phyloP scores from a whole-genome alignment of 495 filamentous ascomycete species.

The Neurospora terricola region DNA sequence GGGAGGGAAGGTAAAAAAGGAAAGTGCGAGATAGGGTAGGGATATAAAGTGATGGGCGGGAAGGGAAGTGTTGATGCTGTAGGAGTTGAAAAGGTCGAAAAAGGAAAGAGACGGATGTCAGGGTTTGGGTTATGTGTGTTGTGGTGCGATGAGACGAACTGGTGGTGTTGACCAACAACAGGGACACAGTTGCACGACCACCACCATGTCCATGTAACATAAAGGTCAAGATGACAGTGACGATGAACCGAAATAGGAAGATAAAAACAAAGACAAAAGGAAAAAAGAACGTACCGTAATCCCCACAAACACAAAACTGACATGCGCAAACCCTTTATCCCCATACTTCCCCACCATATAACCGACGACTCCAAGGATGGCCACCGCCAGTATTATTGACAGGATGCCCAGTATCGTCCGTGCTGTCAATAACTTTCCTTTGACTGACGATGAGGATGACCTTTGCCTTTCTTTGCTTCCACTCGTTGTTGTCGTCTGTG shows the following conservation, averaged over 20 bases:
- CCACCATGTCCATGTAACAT: not conserved
- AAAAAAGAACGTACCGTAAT: slow-evolving; percentile 7
- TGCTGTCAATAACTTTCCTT: slow-evolving; percentile 3
- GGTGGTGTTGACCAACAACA: not conserved
- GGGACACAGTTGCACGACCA: not conserved
- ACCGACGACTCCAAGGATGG: slow-evolving; percentile 10
- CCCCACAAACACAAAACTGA: slow-evolving; percentile 12
- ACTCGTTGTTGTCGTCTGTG: not conserved
- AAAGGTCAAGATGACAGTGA: not conserved
- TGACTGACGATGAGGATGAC: not conserved
- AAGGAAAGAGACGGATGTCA: not conserved
- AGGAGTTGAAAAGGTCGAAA: not conserved
- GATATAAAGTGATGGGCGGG: not conserved
- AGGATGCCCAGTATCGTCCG: slow-evolving; percentile 4
- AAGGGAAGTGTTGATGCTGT: not conserved
- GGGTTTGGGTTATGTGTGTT: not conserved
- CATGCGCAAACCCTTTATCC: slow-evolving; percentile 10
- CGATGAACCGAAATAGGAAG: not conserved
- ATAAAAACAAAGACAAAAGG: not conserved
- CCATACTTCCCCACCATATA: slow-evolving; percentile 12
- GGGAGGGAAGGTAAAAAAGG: not conserved
- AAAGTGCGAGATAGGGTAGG: not conserved
- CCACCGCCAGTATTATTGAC: slow-evolving; percentile 8
- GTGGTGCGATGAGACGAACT: not conserved
- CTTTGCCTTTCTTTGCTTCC: not conserved